A percentile compares a stretch with the other conserved stretches of the same genome.
These are phyloP conservation scores for Botrytis fabae DNA, from an alignment of 2,329 filamentous ascomycete genomes.

Conservation along the genomic window DNA sequence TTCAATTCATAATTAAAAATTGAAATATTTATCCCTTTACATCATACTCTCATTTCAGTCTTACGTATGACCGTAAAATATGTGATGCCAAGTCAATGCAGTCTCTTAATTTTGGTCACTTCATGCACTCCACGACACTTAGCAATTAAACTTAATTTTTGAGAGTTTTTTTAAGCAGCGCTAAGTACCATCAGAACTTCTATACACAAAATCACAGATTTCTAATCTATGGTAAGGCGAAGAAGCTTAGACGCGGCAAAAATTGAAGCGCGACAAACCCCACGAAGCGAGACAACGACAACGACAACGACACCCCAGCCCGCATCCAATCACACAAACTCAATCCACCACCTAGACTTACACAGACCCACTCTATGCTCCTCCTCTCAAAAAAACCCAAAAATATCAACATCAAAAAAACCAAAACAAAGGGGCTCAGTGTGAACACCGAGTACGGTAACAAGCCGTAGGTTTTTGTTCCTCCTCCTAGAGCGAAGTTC, in stretches of 20 bases:
- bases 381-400: background rate
- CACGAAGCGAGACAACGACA: background rate
- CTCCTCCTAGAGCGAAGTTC: background rate
- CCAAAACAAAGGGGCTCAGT: background rate
- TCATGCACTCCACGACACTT: background rate
- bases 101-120: background rate
- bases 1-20: background rate
- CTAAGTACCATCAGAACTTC: fast-evolving
- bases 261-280: background rate
- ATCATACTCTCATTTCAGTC: background rate
- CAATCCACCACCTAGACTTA: slow-evolving; percentile 36
- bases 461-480: background rate
- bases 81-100: background rate
- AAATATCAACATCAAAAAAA: background rate
- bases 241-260: background rate
- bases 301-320: background rate
- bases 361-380: slow-evolving; percentile 42
- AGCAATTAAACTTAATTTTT: too few relatives aligned
- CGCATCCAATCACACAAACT: slow-evolving; percentile 28
- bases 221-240: background rate
- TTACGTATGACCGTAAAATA: background rate
- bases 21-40: too few relatives aligned
- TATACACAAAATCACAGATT: background rate
- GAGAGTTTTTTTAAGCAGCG: background rate
- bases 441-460: background rate